phyloP scores from a whole-genome alignment of 202 grass and related monocot species.

The Cymbopogon flexuosus region DNA sequence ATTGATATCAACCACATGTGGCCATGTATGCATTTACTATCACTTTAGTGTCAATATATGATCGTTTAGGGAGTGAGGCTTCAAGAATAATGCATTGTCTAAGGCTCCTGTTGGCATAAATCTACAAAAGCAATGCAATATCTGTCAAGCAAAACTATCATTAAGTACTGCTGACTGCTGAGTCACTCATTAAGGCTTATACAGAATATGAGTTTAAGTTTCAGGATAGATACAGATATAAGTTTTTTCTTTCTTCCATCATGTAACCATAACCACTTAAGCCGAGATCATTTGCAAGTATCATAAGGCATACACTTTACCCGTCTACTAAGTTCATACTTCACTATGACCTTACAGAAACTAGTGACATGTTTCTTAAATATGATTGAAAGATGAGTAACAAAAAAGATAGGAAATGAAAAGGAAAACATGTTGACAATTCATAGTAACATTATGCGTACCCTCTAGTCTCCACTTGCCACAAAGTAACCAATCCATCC shows the following conservation, averaged over 20 bases:
- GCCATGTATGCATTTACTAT: neutral
- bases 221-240: neutral
- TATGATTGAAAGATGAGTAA: neutral
- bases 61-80: neutral
- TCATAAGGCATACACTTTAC: neutral
- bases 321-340: neutral
- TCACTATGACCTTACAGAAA: neutral
- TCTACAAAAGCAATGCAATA: neutral
- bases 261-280: neutral
- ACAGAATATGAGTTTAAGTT: neutral
- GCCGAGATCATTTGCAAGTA: neutral
- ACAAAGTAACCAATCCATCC: slow-evolving; percentile 78
- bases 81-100: neutral
- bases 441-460: slow-evolving; percentile 28
- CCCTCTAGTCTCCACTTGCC: slow-evolving; percentile 85
- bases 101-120: neutral
- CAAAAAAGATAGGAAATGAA: slow-evolving; percentile 4
- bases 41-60: slow-evolving; percentile 2
- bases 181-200: neutral
- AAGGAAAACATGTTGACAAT: slow-evolving; percentile 19
- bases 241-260: neutral
- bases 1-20: neutral
- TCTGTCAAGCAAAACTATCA: neutral
- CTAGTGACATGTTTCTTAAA: neutral
- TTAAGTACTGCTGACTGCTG: neutral